These are phyloP conservation scores for Phytophthora tubulina DNA, from an alignment of 352 stramenopile genomes.

Conservation along the genomic window DNA sequence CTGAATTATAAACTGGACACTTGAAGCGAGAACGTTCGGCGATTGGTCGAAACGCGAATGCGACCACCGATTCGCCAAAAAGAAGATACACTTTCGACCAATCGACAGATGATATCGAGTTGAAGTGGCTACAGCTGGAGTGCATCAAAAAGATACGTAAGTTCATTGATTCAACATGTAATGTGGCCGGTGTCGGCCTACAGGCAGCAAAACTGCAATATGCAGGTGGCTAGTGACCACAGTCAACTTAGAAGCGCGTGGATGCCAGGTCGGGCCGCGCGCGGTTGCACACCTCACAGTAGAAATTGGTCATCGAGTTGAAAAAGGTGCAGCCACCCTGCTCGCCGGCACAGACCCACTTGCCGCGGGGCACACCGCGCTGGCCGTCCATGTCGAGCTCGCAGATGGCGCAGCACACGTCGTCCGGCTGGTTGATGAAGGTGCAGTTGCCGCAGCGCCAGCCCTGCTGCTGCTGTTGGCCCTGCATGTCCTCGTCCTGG, in stretches of 20 bases:
- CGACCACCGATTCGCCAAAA: conserved; percentile 27
- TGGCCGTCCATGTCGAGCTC: conserved; percentile 84
- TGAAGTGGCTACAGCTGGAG: conserved; percentile 16
- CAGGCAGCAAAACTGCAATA: conserved; percentile 24
- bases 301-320: conserved; percentile 84
- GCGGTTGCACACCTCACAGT: conserved; percentile 92
- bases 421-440: conserved; percentile 84
- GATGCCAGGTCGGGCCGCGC: conserved; percentile 78
- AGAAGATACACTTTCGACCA: conserved; percentile 22
- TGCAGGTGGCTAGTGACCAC: neutral
- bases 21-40: conserved; percentile 36
- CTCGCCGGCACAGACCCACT: conserved; percentile 87
- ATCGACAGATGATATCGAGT: conserved; percentile 16
- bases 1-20: conserved; percentile 43
- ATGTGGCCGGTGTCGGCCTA: neutral
- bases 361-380: conserved; percentile 80
- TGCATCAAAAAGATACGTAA: conserved; percentile 14
- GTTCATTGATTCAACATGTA: neutral
- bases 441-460: conserved; percentile 90
- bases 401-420: conserved; percentile 83
- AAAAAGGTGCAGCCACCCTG: conserved; percentile 91
- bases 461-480: conserved; percentile 54
- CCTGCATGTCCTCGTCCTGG: conserved; percentile 34
- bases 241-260: conserved; percentile 65
- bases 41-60: conserved; percentile 29